These are phyloP conservation scores for Golubevia sp. DNA, from an alignment of 1,284 basidiomycete species.

Conservation along the genomic window DNA sequence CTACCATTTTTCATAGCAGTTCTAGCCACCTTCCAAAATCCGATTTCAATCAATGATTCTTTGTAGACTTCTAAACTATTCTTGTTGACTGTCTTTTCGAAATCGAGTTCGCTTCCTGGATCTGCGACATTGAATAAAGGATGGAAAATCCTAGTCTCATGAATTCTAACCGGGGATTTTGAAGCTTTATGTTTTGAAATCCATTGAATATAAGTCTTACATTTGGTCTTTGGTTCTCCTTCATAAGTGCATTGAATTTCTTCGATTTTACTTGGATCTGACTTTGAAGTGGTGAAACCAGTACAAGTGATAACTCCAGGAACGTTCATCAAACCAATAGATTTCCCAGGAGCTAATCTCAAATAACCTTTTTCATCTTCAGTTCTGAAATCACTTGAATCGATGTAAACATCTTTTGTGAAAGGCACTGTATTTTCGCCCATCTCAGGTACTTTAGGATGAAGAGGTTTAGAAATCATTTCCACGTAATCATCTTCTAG, in stretches of 20 bases:
- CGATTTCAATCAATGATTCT: constrained; percentile 47
- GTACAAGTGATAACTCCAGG: constrained; percentile 54
- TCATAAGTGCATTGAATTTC: constrained; percentile 46
- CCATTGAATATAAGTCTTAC: constrained; percentile 60
- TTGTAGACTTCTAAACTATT: constrained; percentile 38
- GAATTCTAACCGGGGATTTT: constrained; percentile 38
- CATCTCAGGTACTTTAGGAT: constrained; percentile 57
- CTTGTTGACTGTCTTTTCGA: constrained; percentile 44
- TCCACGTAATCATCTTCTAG: constrained; percentile 42
- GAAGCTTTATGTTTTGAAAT: constrained; percentile 46
- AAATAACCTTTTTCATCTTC: constrained; percentile 57
- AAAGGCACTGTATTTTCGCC: constrained; percentile 52
- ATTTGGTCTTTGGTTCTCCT: constrained; percentile 22
- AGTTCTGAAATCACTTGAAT: constrained; percentile 53
- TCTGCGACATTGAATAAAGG: constrained; percentile 54
- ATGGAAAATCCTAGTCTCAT: constrained; percentile 53
- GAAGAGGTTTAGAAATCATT: constrained; percentile 53
- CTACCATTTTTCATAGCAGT: constrained; percentile 27
- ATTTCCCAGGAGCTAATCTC: constrained; percentile 58
- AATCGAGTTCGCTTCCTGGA: constrained; percentile 52
- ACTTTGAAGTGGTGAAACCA: constrained; percentile 25
- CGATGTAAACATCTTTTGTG: constrained; percentile 51
- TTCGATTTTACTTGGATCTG: constrained; percentile 21
- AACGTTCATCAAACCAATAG: constrained; percentile 52
- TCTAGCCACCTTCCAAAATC: constrained; percentile 49